A percentile compares a stretch with the other conserved stretches of the same genome.
These are phyloP conservation scores for Durio zibethinus DNA, from an alignment of 345 rosid genomes.

Conservation along the genomic window DNA sequence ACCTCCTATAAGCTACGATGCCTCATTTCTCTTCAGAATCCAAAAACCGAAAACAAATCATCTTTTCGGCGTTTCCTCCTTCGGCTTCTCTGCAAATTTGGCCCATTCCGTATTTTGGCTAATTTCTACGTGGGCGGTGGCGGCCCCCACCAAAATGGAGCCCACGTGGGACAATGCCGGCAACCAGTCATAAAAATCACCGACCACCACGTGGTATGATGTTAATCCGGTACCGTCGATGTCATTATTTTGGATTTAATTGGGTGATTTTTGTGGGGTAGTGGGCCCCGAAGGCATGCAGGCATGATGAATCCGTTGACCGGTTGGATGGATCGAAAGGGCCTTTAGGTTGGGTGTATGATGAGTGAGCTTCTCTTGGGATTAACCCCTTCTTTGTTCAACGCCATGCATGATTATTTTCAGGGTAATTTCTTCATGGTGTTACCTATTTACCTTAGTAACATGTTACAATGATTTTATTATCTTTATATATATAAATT, in stretches of 20 bases:
- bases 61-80: background rate
- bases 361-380: background rate
- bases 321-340: background rate
- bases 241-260: background rate
- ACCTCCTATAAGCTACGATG: too few species aligned
- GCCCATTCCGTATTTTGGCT: background rate
- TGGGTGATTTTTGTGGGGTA: background rate
- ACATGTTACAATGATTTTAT: too few species aligned
- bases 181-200: background rate
- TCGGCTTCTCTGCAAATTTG: background rate
- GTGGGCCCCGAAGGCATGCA: background rate
- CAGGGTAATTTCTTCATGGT: background rate
- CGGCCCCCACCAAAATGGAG: background rate
- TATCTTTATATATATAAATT: too few species aligned
- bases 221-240: background rate
- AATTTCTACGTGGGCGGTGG: background rate
- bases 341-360: too few species aligned
- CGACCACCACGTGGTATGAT: slow-evolving; percentile 24
- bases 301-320: slow-evolving; percentile 1
- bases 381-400: background rate
- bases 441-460: background rate
- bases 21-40: background rate
- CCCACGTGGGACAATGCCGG: background rate
- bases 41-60: background rate
- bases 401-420: background rate